phyloP scores from a whole-genome alignment of 495 filamentous ascomycete genomes.

The Pyrenopolyporus hunteri region DNA sequence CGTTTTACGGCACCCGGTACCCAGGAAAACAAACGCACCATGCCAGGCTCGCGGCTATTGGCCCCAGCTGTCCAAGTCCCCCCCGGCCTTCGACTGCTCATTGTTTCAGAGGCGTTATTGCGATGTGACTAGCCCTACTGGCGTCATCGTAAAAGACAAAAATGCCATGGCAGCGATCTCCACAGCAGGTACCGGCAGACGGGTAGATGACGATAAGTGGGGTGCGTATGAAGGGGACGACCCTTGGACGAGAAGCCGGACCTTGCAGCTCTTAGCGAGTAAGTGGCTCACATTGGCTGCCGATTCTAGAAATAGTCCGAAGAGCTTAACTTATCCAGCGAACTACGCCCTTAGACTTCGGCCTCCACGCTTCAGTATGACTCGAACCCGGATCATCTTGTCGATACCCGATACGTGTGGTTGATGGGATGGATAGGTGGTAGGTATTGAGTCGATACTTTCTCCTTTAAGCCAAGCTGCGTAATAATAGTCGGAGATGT shows the following conservation, averaged over 20 bases:
- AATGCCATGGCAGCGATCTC: conserved; percentile 12
- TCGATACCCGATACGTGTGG: conserved; percentile 20
- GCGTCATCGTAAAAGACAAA: conserved; percentile 24
- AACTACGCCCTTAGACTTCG: not conserved
- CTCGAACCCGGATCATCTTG: conserved; percentile 9
- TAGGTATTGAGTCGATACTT: too few relatives aligned
- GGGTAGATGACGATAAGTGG: conserved; percentile 26
- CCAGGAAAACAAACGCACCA: not conserved
- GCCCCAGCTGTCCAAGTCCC: not conserved
- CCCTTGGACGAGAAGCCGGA: conserved; percentile 7
- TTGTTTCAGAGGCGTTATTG: not conserved
- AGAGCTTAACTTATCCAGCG: not conserved
- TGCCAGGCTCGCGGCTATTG: conserved; percentile 1
- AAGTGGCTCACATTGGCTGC: not conserved
- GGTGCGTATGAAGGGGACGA: not conserved
- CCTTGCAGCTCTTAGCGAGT: conserved; percentile 4
- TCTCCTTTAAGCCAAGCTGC: too few relatives aligned
- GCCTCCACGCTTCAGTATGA: not conserved
- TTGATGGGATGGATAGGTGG: not conserved
- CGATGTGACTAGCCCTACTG: conserved; percentile 4
- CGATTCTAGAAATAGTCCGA: conserved; percentile 6
- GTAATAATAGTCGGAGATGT: conserved; percentile 1
- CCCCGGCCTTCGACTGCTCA: not conserved
- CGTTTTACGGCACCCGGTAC: not conserved
- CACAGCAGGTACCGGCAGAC: conserved; percentile 5